Evolutionary conservation across 352 stramenopile genomes (phyloP).

Genomic region (Pythium apleroticum): DNA sequence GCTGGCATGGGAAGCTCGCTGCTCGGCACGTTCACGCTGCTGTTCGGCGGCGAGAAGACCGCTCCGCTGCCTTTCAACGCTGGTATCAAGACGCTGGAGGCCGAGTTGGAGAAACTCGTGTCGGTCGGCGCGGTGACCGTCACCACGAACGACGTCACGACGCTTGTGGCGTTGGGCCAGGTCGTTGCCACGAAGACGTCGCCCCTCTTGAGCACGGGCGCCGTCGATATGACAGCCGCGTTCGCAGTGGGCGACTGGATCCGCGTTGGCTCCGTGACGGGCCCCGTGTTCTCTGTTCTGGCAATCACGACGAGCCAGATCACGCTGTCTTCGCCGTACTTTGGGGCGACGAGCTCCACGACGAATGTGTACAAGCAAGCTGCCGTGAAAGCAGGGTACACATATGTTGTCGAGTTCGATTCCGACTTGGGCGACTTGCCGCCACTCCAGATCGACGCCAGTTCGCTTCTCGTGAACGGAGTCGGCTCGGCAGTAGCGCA

Average conservation of each 20-base stretch:
- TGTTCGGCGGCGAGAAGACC: slow-evolving; percentile 61
- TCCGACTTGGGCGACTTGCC: slow-evolving; percentile 73
- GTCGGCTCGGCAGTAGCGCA: slow-evolving; percentile 32
- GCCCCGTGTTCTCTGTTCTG: slow-evolving; percentile 86
- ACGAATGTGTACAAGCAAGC: slow-evolving; percentile 87
- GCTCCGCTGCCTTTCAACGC: slow-evolving; percentile 60
- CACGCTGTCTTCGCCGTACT: slow-evolving; percentile 88
- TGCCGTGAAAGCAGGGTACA: slow-evolving; percentile 45
- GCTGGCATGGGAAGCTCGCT: slow-evolving; percentile 39
- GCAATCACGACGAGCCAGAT: slow-evolving; percentile 65
- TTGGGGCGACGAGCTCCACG: slow-evolving; percentile 43
- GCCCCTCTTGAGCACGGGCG: slow-evolving; percentile 52
- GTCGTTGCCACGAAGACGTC: slow-evolving; percentile 82
- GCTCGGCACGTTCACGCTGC: slow-evolving; percentile 75
- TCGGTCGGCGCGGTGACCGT: slow-evolving; percentile 87
- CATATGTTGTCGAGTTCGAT: slow-evolving; percentile 74
- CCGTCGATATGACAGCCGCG: slow-evolving; percentile 48
- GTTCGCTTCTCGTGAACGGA: slow-evolving; percentile 41
- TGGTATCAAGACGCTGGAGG: slow-evolving; percentile 77
- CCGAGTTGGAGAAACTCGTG: slow-evolving; percentile 77
- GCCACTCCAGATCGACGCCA: slow-evolving; percentile 51
- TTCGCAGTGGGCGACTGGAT: slow-evolving; percentile 93
- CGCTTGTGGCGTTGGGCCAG: slow-evolving; percentile 47
- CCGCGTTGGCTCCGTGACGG: slow-evolving; percentile 73
- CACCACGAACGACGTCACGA: slow-evolving; percentile 86